Evolutionary conservation across 257 asterid species (phyloP).

Genomic region (Fraxinus excelsior): DNA sequence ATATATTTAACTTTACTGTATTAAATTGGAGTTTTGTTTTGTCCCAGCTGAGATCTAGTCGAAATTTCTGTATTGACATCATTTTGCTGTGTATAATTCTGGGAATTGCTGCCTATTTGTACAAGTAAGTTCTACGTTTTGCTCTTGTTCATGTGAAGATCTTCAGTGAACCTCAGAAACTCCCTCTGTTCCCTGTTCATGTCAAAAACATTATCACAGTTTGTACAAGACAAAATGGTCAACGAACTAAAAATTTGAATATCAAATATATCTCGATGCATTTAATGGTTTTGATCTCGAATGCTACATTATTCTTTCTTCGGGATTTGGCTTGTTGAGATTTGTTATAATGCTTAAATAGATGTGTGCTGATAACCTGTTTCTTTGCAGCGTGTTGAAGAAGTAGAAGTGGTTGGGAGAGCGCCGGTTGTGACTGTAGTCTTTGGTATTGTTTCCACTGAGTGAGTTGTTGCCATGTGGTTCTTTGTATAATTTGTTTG

Average conservation of each 20-base stretch:
- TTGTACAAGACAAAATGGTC: too few relatives aligned
- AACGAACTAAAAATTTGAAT: too few relatives aligned
- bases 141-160: neutral
- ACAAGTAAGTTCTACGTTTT: slow-evolving; percentile 65
- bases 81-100: slow-evolving; percentile 82
- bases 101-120: slow-evolving; percentile 93
- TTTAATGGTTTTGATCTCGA: neutral
- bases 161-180: too few relatives aligned
- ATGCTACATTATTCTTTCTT: neutral
- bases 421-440: slow-evolving; percentile 7
- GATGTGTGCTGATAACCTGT: slow-evolving; percentile 23
- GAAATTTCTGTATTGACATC: slow-evolving; percentile 93
- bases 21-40: neutral
- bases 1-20: neutral
- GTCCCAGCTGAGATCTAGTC: slow-evolving; percentile 93
- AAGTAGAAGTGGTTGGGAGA: slow-evolving; percentile 26
- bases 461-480: slow-evolving; percentile 25
- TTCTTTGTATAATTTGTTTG: slow-evolving; percentile 26
- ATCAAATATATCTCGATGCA: too few relatives aligned
- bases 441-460: slow-evolving; percentile 14
- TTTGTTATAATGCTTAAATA: neutral
- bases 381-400: slow-evolving; percentile 56
- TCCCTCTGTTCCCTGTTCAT: too few relatives aligned
- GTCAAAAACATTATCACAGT: too few relatives aligned
- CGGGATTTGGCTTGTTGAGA: neutral